phyloP scores from a whole-genome alignment of 2,329 filamentous ascomycete genomes.

The Ascochyta lentis region DNA sequence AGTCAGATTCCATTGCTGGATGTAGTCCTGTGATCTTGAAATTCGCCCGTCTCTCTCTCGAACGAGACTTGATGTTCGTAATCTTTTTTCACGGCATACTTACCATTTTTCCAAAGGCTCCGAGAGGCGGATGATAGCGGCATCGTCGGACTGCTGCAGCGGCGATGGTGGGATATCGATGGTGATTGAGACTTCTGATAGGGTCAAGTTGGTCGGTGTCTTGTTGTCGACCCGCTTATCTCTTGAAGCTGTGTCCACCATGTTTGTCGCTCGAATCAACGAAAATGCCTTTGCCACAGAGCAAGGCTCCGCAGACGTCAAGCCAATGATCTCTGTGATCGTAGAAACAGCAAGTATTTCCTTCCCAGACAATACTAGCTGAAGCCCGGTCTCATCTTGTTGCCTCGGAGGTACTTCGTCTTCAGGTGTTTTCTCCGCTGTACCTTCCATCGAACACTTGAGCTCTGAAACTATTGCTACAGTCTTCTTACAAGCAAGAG shows the following conservation, averaged over 20 bases:
- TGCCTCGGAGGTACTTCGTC: background rate
- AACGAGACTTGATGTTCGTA: background rate
- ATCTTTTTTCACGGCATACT: background rate
- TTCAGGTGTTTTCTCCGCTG: no score
- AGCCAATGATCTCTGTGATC: background rate
- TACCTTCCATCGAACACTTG: no score
- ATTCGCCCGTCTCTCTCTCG: background rate
- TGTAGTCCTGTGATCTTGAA: background rate
- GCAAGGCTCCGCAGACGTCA: background rate
- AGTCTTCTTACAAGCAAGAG: no score
- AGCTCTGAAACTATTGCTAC: no score
- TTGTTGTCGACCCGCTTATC: background rate
- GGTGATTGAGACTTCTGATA: background rate
- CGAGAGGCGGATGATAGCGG: slow-evolving; percentile 4
- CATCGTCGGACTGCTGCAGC: background rate
- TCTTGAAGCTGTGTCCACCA: background rate
- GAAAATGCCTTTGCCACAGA: background rate
- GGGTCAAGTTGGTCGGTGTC: background rate
- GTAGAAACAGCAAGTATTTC: background rate
- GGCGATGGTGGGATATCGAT: slow-evolving; percentile 2
- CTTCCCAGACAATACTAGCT: background rate
- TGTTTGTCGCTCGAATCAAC: no score
- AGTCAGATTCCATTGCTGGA: background rate
- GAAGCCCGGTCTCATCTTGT: background rate
- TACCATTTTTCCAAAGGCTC: slow-evolving; percentile 4